A percentile compares a stretch with the other conserved stretches of the same genome.
phyloP scores from a whole-genome alignment of 345 rosid genomes.

The Populus simonii region DNA sequence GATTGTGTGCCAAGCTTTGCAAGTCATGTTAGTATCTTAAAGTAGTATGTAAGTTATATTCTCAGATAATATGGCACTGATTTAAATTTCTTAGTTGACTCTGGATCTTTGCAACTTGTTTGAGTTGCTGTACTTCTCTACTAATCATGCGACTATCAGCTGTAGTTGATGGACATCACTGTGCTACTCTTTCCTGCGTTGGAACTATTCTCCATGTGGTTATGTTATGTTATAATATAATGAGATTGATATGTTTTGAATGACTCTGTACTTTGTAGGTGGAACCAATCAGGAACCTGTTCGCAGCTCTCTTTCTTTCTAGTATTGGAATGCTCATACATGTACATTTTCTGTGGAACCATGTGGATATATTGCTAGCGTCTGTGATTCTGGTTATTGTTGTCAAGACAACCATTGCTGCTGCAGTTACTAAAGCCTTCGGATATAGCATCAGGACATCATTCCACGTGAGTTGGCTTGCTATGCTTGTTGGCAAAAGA shows the following conservation, averaged over 20 bases:
- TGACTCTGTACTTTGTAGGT: conserved; percentile 46
- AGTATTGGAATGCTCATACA: conserved; percentile 99
- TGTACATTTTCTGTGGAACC: conserved; percentile 97
- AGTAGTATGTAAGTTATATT: background rate
- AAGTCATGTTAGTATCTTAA: background rate
- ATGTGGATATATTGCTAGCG: conserved; percentile 92
- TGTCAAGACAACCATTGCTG: conserved; percentile 79
- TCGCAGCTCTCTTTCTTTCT: conserved; percentile 94
- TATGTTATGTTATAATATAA: background rate
- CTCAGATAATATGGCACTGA: background rate
- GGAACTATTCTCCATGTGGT: background rate
- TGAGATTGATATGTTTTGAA: background rate
- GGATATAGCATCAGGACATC: conserved; percentile 82
- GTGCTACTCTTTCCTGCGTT: background rate
- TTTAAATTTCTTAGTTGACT: background rate
- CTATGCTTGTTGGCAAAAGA: conserved; percentile 5
- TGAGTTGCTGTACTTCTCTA: background rate
- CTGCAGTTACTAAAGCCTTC: conserved; percentile 65
- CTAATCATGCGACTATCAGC: background rate
- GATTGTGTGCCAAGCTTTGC: background rate
- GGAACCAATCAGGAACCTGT: conserved; percentile 95
- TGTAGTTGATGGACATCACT: background rate
- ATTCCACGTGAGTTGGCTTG: conserved; percentile 65
- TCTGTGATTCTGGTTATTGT: conserved; percentile 90
- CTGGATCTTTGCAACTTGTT: background rate